Conservation (phyloP, 2,329 filamentous ascomycete species). For the Exophiala sp. region DNA sequence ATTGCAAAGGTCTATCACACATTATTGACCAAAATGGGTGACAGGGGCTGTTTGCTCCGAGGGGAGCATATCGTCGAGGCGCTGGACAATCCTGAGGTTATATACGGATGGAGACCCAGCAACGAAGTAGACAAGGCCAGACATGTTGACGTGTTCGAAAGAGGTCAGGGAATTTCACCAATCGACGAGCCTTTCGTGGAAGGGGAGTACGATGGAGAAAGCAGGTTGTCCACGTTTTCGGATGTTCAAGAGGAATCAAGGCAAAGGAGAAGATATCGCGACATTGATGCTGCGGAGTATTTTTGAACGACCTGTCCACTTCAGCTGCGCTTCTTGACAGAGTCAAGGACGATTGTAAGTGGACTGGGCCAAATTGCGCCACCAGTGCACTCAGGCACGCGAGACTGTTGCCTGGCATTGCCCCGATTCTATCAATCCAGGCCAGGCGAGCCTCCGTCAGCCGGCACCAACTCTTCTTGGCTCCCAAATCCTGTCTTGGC, state of each 20-base stretch:
- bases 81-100: conserved; percentile 19
- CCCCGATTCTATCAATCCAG: too few relatives aligned
- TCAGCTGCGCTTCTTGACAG: neutral
- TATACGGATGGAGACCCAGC: conserved; percentile 18
- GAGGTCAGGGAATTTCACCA: neutral
- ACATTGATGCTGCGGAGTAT: conserved; percentile 18
- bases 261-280: conserved; percentile 13
- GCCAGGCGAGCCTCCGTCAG: too few relatives aligned
- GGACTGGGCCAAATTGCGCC: neutral
- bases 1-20: conserved; percentile 24
- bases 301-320: conserved; percentile 2
- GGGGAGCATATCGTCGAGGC: conserved; percentile 21
- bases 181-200: conserved; percentile 12
- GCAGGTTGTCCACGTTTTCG: neutral
- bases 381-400: too few relatives aligned
- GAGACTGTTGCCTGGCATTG: too few relatives aligned
- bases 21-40: conserved; percentile 16
- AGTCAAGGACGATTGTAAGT: neutral
- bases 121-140: conserved; percentile 8
- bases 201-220: conserved; percentile 17
- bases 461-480: too few relatives aligned
- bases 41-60: conserved; percentile 23
- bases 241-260: too few relatives aligned
- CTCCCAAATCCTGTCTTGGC: too few relatives aligned
- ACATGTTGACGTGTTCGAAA: conserved; percentile 23